Percentiles rank a stretch among this genome's conserved stretches.
phyloP scores from a whole-genome alignment of 2,329 filamentous ascomycete species.

The Penicillium vulpinum region DNA sequence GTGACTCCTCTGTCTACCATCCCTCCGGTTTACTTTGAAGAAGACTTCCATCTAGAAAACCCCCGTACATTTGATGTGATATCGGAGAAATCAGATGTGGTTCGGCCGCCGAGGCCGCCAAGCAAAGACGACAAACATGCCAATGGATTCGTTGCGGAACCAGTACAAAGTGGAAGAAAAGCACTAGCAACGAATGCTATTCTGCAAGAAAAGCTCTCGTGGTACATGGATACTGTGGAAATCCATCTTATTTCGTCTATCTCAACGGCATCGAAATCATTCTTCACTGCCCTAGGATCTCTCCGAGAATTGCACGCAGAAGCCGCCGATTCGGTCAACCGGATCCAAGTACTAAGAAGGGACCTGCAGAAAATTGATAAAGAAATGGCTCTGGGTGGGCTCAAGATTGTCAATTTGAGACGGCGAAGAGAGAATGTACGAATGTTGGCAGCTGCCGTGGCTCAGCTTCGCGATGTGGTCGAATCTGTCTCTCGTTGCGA shows the following conservation, averaged over 20 bases:
- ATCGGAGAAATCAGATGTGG: slow-evolving; percentile 93
- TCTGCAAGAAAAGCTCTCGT: slow-evolving; percentile 94
- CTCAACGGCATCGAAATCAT: slow-evolving; percentile 90
- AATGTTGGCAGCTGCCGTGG: slow-evolving; percentile 76
- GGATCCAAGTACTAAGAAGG: slow-evolving; percentile 76
- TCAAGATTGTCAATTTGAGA: slow-evolving; percentile 82
- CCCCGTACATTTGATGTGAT: slow-evolving; percentile 95
- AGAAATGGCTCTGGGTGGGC: slow-evolving; percentile 79
- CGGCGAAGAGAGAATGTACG: slow-evolving; percentile 79
- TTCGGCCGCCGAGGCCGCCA: slow-evolving; percentile 62
- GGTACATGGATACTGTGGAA: slow-evolving; percentile 99
- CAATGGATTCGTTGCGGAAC: slow-evolving; percentile 61
- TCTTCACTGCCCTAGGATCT: slow-evolving; percentile 91
- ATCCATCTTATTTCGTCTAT: slow-evolving; percentile 96
- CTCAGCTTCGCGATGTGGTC: slow-evolving; percentile 78
- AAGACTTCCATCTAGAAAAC: slow-evolving; percentile 92
- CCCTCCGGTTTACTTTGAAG: slow-evolving; percentile 89
- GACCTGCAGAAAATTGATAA: slow-evolving; percentile 80
- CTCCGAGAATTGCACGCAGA: slow-evolving; percentile 88
- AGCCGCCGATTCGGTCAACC: slow-evolving; percentile 83
- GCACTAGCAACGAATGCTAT: slow-evolving; percentile 95
- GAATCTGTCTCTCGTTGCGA: slow-evolving; percentile 75
- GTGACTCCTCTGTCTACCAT: slow-evolving; percentile 89
- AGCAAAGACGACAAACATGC: slow-evolving; percentile 55
- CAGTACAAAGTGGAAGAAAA: slow-evolving; percentile 64